Percentiles rank a stretch among this genome's conserved stretches.
Evolutionary conservation across 2,329 filamentous ascomycete species (phyloP).

Genomic region (Exophiala dermatitidis): DNA sequence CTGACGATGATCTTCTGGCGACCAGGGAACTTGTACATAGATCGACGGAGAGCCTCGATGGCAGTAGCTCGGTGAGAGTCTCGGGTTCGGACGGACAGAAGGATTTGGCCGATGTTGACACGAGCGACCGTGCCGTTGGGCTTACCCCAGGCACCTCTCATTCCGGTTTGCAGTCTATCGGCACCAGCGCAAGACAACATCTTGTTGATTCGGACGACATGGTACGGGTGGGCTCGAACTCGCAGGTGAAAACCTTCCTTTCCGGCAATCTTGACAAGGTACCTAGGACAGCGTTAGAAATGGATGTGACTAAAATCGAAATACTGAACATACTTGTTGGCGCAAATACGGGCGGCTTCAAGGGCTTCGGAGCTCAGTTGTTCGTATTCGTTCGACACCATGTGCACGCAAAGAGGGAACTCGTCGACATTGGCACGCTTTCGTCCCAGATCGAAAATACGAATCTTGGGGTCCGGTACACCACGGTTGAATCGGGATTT

Average conservation of each 20-base stretch:
- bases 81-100: conserved; percentile 94
- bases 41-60: conserved; percentile 97
- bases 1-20: conserved; percentile 99
- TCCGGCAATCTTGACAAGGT: conserved; percentile 61
- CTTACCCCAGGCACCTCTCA: conserved; percentile 99
- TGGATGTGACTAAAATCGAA: background rate
- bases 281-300: conserved; percentile 37
- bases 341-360: conserved; percentile 99
- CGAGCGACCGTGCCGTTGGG: conserved; percentile 97
- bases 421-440: conserved; percentile 99
- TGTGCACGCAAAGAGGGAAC: conserved; percentile 98
- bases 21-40: conserved; percentile 99
- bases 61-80: conserved; percentile 85
- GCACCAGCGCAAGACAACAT: conserved; percentile 99
- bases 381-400: conserved; percentile 99
- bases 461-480: conserved; percentile 75
- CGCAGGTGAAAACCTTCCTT: conserved; percentile 67
- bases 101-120: conserved; percentile 99
- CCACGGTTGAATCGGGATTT: conserved; percentile 99
- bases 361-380: conserved; percentile 99
- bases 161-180: conserved; percentile 99
- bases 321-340: conserved; percentile 73
- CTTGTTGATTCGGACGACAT: conserved; percentile 99
- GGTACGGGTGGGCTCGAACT: conserved; percentile 91
- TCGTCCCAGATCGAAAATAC: conserved; percentile 98